Evolutionary conservation across 1,284 basidiomycete genomes (phyloP).

Genomic region (Acaromyces ingoldii): DNA sequence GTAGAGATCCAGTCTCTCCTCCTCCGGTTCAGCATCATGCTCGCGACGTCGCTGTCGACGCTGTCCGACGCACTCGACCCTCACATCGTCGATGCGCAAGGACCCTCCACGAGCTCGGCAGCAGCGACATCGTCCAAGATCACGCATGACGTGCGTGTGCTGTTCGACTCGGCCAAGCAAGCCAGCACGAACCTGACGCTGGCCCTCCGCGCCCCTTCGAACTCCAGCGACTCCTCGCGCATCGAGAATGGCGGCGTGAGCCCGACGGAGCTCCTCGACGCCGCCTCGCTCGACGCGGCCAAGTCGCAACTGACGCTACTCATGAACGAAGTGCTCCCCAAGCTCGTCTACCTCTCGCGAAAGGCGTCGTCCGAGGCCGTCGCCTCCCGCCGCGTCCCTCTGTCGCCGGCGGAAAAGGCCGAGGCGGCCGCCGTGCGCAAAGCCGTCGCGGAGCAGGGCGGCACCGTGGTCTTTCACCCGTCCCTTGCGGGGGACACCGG

Average conservation of each 20-base stretch:
- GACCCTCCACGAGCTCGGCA: background rate
- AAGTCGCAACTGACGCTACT: background rate
- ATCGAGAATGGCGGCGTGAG: background rate
- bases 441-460: background rate
- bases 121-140: slow-evolving; percentile 1
- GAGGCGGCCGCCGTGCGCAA: background rate
- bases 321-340: background rate
- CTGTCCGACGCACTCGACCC: background rate
- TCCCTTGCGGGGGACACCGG: no score
- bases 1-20: slow-evolving; percentile 1
- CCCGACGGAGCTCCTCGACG: background rate
- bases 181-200: slow-evolving; percentile 2
- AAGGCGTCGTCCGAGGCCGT: background rate
- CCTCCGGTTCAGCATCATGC: background rate
- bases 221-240: background rate
- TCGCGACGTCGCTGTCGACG: slow-evolving; percentile 3
- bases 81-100: background rate
- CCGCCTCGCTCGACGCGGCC: background rate
- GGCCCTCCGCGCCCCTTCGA: background rate
- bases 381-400: background rate
- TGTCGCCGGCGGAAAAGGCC: background rate
- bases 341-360: background rate
- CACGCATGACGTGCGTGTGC: background rate
- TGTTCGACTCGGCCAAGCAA: background rate
- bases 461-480: background rate